Base-by-base conservation (phyloP, 257 asterid genomes). In the Vinca minor region DNA sequence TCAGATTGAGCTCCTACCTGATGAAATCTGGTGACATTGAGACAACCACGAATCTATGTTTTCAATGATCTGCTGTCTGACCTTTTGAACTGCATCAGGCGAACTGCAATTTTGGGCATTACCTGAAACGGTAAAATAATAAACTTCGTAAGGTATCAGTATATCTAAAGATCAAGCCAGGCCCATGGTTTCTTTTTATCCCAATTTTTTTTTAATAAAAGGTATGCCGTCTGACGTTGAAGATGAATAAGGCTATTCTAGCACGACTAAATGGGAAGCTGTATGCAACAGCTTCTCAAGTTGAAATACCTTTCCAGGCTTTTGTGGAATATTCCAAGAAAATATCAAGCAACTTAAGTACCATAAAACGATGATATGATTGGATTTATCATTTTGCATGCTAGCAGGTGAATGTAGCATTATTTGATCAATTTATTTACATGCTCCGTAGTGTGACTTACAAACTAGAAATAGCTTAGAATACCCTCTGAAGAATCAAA, bases 21-120 rank as follows among this genome's bases (percentile, higher is more conserved):
- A 68, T 65, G 14, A n/a, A n/a, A n/a, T n/a, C n/a, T n/a, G 61
- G 64, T 75, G 85, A 83, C 97, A 89, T 62, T 89, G 84, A 44
- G 97, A 87, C 42, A 92, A 81, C 96, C 95, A 92, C 67, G 82
- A 63, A 73, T 92, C 98, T 31, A 92, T 87, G 72, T 81, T 53
- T 48, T 72, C 67, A 10, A 79, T 81, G 64, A 92, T 73, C 74
- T 84, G 46, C 76, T 87, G 82, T 83, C 98, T 78, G 39, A 81
- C 92, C 84, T 80, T 92, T 57, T 72, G 65, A 35, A 92, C 97
- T 8, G 94, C 90, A 3, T 84, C 87, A 0, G 93, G 88, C 29
- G 95, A 82, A 72, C 83, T 84, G 79, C 98, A 92, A 56, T 85
- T 84, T 77, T 69, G 66, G 38, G 94, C 76, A 36, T 84, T 81